Conservation (phyloP, 495 filamentous ascomycete genomes). For the Xylaria castorea region DNA sequence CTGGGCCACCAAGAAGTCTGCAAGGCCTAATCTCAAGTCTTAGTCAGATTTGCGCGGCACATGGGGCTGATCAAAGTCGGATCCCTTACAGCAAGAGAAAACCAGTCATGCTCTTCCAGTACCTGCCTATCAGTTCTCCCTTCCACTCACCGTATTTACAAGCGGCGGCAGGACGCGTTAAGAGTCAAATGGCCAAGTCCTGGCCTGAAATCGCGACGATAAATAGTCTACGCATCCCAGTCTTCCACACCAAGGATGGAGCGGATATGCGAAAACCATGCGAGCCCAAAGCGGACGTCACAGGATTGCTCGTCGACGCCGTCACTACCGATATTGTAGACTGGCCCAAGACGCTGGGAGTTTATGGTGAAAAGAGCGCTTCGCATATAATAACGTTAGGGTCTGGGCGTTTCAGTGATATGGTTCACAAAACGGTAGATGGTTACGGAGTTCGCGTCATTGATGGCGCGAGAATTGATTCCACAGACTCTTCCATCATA, state of each 20-base stretch:
- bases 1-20: conserved; percentile 83
- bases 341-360: conserved; percentile 81
- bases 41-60: conserved; percentile 83
- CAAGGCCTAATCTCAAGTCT: conserved; percentile 86
- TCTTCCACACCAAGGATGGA: conserved; percentile 76
- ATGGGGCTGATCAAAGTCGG: conserved; percentile 83
- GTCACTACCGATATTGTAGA: conserved; percentile 79
- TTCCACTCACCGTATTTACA: conserved; percentile 85
- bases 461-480: conserved; percentile 76
- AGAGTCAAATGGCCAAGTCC: conserved; percentile 72
- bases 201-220: conserved; percentile 69
- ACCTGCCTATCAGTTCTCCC: conserved; percentile 86
- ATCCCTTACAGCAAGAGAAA: conserved; percentile 89
- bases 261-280: conserved; percentile 63
- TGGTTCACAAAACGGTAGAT: conserved; percentile 86
- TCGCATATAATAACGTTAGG: conserved; percentile 85
- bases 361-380: conserved; percentile 76
- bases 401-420: conserved; percentile 79
- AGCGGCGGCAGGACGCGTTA: conserved; percentile 54
- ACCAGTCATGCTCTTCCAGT: conserved; percentile 82
- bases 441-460: conserved; percentile 85
- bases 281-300: conserved; percentile 64
- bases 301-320: conserved; percentile 67
- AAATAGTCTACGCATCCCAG: conserved; percentile 68
- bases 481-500: conserved; percentile 71